A percentile compares a stretch with the other conserved stretches of the same genome.
Evolutionary conservation across 306 rosid genomes (phyloP).

Genomic region (Quercus robur): DNA sequence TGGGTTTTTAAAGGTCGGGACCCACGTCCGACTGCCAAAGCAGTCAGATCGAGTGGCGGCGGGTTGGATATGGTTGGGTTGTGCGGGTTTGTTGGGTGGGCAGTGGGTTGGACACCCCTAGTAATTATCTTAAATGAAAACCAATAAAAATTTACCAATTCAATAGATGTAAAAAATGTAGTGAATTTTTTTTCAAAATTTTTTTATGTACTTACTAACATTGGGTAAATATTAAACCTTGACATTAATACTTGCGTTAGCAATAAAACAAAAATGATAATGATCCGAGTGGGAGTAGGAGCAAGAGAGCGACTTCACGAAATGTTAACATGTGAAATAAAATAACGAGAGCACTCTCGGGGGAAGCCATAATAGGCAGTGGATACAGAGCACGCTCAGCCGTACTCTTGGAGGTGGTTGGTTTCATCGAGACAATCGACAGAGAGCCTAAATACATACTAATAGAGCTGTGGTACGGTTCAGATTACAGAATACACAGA

Average conservation of each 20-base stretch:
- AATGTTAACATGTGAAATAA: neutral
- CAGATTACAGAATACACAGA: neutral
- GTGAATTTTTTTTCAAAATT: too few relatives aligned
- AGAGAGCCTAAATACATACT: neutral
- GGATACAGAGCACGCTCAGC: slow-evolving; percentile 3
- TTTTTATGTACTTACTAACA: too few relatives aligned
- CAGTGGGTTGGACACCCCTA: too few relatives aligned
- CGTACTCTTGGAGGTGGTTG: neutral
- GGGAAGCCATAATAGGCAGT: too few relatives aligned
- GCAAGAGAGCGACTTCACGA: neutral
- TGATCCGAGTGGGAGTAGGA: neutral
- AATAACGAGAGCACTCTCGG: neutral
- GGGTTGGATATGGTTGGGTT: too few relatives aligned
- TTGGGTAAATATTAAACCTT: neutral
- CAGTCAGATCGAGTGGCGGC: accelerated
- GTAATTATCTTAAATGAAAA: too few relatives aligned
- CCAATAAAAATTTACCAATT: too few relatives aligned
- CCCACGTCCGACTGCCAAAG: accelerated
- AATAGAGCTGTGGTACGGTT: neutral
- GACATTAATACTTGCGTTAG: neutral
- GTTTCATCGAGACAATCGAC: neutral
- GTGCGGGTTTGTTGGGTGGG: too few relatives aligned
- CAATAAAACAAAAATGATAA: neutral
- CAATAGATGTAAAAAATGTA: too few relatives aligned
- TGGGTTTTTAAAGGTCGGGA: too few relatives aligned